Evolutionary conservation across 2,329 filamentous ascomycete genomes (phyloP).

Genomic region (Diplodia seriata): DNA sequence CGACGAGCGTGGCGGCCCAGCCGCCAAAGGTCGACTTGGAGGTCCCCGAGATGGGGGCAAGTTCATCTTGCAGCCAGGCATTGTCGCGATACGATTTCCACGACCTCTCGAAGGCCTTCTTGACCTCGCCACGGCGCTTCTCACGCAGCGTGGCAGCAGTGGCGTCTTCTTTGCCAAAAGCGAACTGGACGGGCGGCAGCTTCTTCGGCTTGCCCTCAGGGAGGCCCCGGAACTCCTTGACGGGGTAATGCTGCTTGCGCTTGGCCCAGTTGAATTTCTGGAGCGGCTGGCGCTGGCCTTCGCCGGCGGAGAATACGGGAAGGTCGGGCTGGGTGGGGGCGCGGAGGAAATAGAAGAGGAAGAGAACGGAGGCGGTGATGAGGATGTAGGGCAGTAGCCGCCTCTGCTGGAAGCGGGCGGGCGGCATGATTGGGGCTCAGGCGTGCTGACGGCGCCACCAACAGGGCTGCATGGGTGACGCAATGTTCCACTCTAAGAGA

Average conservation of each 20-base stretch:
- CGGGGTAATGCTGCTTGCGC: slow-evolving; percentile 50
- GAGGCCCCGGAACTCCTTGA: slow-evolving; percentile 46
- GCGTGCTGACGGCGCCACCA: slow-evolving; percentile 10
- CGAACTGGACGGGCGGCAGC: slow-evolving; percentile 53
- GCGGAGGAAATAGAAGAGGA: slow-evolving; percentile 48
- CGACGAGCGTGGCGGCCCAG: slow-evolving; percentile 56
- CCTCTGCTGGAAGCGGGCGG: slow-evolving; percentile 44
- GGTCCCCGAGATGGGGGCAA: slow-evolving; percentile 53
- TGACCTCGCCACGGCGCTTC: slow-evolving; percentile 48
- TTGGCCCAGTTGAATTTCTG: slow-evolving; percentile 47
- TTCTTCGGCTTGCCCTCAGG: slow-evolving; percentile 47
- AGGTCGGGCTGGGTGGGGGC: slow-evolving; percentile 39
- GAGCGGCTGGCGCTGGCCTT: slow-evolving; percentile 38
- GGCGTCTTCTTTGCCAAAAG: slow-evolving; percentile 49
- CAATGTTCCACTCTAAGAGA: neutral
- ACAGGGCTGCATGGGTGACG: slow-evolving; percentile 1
- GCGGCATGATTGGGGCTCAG: slow-evolving; percentile 44
- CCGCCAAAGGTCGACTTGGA: slow-evolving; percentile 54
- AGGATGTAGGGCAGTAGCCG: slow-evolving; percentile 48
- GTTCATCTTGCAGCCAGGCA: slow-evolving; percentile 59
- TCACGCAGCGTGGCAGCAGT: slow-evolving; percentile 44
- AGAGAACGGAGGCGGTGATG: slow-evolving; percentile 45
- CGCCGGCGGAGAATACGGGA: slow-evolving; percentile 25
- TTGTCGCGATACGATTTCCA: slow-evolving; percentile 54
- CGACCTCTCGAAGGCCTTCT: slow-evolving; percentile 52